Percentiles rank a stretch among this genome's conserved stretches.
Conservation (phyloP, 345 rosid species). For the Diplotaxis tenuifolia region DNA sequence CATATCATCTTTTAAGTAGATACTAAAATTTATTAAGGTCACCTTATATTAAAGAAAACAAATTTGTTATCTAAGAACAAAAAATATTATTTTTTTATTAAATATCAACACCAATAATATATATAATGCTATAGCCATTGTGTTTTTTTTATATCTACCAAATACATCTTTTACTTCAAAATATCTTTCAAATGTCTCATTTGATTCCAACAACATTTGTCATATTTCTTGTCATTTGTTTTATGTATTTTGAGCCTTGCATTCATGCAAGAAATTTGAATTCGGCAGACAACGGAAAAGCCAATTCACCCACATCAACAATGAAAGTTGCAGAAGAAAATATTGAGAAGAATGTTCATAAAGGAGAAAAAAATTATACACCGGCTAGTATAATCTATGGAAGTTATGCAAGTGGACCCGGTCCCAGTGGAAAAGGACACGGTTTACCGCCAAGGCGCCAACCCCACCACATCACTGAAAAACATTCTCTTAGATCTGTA, state of each 20-base stretch:
- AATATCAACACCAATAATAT: too few species aligned
- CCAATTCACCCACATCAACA: background rate
- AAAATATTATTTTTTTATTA: too few species aligned
- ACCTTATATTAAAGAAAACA: background rate
- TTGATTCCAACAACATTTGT: background rate
- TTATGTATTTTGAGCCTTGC: background rate
- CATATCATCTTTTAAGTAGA: background rate
- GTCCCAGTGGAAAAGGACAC: background rate
- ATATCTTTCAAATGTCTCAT: background rate
- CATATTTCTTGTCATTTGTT: background rate
- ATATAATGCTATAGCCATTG: background rate
- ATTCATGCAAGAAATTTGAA: background rate
- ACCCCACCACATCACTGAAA: background rate
- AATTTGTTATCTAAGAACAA: background rate
- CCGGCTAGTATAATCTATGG: background rate
- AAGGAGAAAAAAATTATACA: background rate
- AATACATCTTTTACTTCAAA: background rate
- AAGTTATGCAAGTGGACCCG: background rate
- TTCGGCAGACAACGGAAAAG: background rate
- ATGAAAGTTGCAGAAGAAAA: background rate
- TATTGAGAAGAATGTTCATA: background rate
- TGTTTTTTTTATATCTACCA: background rate
- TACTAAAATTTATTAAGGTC: background rate
- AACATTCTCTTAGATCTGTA: background rate
- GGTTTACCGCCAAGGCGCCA: background rate